Conservation (phyloP, 148 eudicot genomes). For the Cornus kousa region DNA sequence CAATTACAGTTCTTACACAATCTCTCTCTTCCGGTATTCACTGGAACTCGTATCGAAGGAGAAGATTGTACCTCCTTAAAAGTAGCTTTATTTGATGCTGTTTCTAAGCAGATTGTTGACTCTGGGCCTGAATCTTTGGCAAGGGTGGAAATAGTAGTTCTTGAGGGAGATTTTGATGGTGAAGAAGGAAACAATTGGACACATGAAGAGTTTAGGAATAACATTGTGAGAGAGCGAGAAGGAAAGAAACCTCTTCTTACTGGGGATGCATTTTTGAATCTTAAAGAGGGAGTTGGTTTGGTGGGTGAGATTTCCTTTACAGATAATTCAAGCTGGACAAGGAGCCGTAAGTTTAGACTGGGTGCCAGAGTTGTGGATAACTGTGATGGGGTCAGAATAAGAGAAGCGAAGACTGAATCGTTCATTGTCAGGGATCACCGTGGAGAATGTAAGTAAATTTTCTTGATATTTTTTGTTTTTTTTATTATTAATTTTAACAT, state of each 20-base stretch:
- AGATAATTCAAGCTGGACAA: conserved; percentile 59
- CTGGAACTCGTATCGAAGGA: conserved; percentile 94
- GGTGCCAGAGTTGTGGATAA: conserved; percentile 48
- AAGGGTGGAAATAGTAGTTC: conserved; percentile 75
- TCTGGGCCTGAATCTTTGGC: conserved; percentile 56
- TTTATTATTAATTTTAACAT: background rate
- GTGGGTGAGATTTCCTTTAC: conserved; percentile 67
- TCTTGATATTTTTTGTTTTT: background rate
- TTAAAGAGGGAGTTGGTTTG: conserved; percentile 59
- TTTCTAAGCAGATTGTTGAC: conserved; percentile 45
- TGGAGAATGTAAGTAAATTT: conserved; percentile 40
- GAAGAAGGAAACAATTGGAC: conserved; percentile 71
- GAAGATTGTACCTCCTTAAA: conserved; percentile 61
- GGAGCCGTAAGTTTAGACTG: conserved; percentile 51
- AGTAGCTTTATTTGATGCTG: conserved; percentile 61
- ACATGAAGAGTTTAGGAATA: conserved; percentile 62
- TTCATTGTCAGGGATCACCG: conserved; percentile 68
- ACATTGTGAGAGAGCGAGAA: conserved; percentile 74
- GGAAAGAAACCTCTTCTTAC: conserved; percentile 72
- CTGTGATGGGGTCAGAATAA: conserved; percentile 36
- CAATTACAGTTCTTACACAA: conserved; percentile 57
- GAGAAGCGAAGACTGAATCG: conserved; percentile 50
- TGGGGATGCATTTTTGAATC: conserved; percentile 50
- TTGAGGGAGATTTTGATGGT: conserved; percentile 77
- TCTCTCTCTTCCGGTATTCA: conserved; percentile 85